Conservation (phyloP, 345 rosid genomes). For the Pelargonium nanum region DNA sequence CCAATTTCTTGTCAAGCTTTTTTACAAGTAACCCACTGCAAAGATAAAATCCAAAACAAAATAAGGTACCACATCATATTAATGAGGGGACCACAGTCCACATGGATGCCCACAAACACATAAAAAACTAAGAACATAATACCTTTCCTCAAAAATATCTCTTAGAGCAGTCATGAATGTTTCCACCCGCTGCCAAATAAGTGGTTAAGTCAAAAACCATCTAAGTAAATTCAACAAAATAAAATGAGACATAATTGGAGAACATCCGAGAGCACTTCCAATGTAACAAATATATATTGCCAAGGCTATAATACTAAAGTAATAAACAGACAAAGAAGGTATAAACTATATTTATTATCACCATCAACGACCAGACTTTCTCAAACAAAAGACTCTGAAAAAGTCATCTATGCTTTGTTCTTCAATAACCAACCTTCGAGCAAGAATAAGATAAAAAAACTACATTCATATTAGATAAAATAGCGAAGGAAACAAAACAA, state of each 20-base stretch:
- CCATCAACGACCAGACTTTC: neutral
- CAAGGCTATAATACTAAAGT: too few species aligned
- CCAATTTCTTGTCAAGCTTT: conserved; percentile 91
- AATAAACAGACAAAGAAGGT: neutral
- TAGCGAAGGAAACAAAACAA: too few species aligned
- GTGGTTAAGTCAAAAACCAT: neutral
- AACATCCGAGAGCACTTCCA: too few species aligned
- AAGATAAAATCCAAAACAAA: conserved; percentile 16
- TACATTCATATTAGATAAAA: too few species aligned
- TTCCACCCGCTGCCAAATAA: conserved; percentile 57
- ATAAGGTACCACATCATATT: neutral
- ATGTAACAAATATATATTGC: too few species aligned
- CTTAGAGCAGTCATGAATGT: conserved; percentile 58
- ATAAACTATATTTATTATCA: neutral
- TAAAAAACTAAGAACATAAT: conserved; percentile 4
- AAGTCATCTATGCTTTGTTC: neutral
- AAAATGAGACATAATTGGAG: too few species aligned
- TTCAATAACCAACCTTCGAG: neutral
- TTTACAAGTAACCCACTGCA: conserved; percentile 69
- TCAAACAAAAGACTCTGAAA: neutral
- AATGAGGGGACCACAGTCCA: neutral
- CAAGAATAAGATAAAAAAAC: too few species aligned
- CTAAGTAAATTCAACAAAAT: neutral
- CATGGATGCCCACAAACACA: conserved; percentile 8
- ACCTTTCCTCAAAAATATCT: conserved; percentile 94